Percentiles rank a stretch among this genome's conserved stretches.
Evolutionary conservation across 208 protist species (phyloP).

Genomic region (Trypanosoma lewisi): DNA sequence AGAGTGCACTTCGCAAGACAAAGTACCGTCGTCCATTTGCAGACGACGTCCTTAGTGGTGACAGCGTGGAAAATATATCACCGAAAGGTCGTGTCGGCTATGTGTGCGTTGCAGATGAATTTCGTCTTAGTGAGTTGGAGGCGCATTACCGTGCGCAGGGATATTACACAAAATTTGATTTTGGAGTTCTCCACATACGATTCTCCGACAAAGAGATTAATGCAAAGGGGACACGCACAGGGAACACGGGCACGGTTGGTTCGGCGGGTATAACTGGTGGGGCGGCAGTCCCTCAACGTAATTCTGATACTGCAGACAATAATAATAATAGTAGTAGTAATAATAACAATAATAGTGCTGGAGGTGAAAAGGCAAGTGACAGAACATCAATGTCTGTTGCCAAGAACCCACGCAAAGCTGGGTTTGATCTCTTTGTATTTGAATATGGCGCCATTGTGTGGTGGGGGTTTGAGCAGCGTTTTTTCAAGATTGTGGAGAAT

Average conservation of each 20-base stretch:
- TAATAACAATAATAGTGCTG: slow-evolving; percentile 7
- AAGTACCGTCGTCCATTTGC: slow-evolving; percentile 18
- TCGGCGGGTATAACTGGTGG: no score
- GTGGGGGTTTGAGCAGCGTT: slow-evolving; percentile 78
- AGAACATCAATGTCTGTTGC: not conserved
- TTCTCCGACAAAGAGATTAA: slow-evolving; percentile 44
- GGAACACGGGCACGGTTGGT: no score
- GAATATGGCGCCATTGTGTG: slow-evolving; percentile 75
- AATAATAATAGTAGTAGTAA: slow-evolving; percentile 3
- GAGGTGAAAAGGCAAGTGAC: slow-evolving; percentile 21
- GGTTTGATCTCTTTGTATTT: slow-evolving; percentile 82
- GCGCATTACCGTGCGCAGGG: slow-evolving; percentile 52
- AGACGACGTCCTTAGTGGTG: not conserved
- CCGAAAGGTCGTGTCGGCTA: slow-evolving; percentile 60
- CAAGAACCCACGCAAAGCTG: slow-evolving; percentile 23
- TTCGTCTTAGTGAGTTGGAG: slow-evolving; percentile 62
- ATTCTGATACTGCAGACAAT: not conserved
- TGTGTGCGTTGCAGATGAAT: slow-evolving; percentile 75
- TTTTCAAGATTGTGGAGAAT: slow-evolving; percentile 78
- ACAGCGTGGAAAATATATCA: slow-evolving; percentile 14
- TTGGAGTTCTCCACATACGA: slow-evolving; percentile 72
- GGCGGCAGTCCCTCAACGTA: not conserved
- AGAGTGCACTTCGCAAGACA: slow-evolving; percentile 21
- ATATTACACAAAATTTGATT: slow-evolving; percentile 81
- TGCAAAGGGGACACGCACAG: slow-evolving; percentile 13